Evolutionary conservation across 768 basidiomycete species (phyloP), one percentile per base, ranked within the genome.

Genomic region (Hydnum rufescens): DNA sequence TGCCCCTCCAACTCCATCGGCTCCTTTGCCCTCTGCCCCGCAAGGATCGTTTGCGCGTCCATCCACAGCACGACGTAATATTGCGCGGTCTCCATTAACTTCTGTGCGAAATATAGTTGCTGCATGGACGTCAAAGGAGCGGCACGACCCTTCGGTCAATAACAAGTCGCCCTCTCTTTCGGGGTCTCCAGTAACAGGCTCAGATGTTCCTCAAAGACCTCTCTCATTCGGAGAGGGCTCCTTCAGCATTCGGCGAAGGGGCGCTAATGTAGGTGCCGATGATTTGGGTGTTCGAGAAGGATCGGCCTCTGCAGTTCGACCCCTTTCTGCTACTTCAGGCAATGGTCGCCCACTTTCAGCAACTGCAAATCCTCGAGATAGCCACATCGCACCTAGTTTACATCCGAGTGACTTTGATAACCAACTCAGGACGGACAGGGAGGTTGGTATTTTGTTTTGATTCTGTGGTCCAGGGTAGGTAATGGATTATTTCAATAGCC

Each of bases 401-500:
- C 34, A 31, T 2, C 43, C 55, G 23, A 55, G 28, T 8, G 43
- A 42, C 4, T 51, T 49, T 13, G 23, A 29, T n/a, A 29, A 28
- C 22, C 50, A 51, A 16, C 51, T 55, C 23, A 46, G 49, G 13
- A 44, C 54, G 30, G 51, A 57, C 19, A 28, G 32, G 22, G 26
- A 70, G 77, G 0, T 82, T 78, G 3, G 79, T 16, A 25, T 13
- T 16, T 19, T 39, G 8, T 39, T 39, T 19, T 39, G 19, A 19
- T 16, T 47, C 36, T 13, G 13, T 39, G 36, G 13, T 39, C 36
- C 36, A 39, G 36, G 36, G 13, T 39, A 22, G 13, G 36, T 39
- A 39, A 46, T 57, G 30, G 58, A 42, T 22, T 52, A 55, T 59
- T n/a, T 60, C 44, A 8, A 13, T 16, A 93, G 90, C 88, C 89